Percentiles rank a stretch among this genome's conserved stretches.
phyloP scores from a whole-genome alignment of 305 asterid species.

The Solanum hybrid region DNA sequence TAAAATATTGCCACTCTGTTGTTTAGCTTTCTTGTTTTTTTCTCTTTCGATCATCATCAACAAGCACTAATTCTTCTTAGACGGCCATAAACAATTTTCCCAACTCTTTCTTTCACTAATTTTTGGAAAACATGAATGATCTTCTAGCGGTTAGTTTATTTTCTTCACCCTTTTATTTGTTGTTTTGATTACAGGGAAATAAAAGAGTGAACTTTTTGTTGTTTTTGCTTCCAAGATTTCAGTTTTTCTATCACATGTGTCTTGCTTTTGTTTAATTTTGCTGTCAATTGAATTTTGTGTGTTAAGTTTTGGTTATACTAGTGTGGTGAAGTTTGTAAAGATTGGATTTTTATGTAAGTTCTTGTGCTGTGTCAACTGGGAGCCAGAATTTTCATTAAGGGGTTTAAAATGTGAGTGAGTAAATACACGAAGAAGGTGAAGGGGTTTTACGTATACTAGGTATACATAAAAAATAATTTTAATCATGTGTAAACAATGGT shows the following conservation, averaged over 20 bases:
- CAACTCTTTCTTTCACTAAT: background rate
- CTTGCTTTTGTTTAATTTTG: background rate
- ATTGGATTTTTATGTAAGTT: background rate
- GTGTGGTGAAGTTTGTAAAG: background rate
- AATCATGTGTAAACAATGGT: background rate
- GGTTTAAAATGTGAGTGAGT: background rate
- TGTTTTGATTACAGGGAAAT: background rate
- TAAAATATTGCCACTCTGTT: background rate
- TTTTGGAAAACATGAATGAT: constrained; percentile 44
- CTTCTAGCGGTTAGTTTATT: constrained; percentile 51
- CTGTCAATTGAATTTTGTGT: background rate
- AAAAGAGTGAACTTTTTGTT: background rate
- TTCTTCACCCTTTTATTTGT: background rate
- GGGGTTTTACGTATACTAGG: background rate
- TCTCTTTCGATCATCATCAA: background rate
- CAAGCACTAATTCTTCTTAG: background rate
- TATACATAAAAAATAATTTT: no score
- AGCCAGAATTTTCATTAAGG: background rate
- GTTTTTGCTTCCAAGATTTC: background rate
- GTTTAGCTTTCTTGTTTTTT: background rate
- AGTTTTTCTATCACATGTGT: background rate
- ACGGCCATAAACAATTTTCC: background rate
- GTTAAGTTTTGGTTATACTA: background rate
- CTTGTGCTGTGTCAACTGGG: background rate
- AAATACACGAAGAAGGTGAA: background rate